Evolutionary conservation across 129 eudicot genomes (phyloP), one percentile per base, ranked within the genome.

Genomic region (Oenanthe sinensis): DNA sequence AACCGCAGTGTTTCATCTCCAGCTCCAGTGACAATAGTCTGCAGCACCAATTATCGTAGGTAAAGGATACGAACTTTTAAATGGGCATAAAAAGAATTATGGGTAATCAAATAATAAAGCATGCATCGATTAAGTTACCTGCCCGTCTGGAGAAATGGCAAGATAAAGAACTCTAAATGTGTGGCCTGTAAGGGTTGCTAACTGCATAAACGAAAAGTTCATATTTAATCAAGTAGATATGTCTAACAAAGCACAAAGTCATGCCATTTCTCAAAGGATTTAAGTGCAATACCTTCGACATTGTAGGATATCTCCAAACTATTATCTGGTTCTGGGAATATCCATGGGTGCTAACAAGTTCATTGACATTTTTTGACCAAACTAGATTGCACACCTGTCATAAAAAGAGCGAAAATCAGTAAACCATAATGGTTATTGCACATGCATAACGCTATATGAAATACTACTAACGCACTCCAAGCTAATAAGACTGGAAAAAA

Each of bases 261-360:
- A 47, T 74, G 55, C 42, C 14, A 7, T 28, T 73, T 43, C 44
- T 75, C 17, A 13, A 17, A 26, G 33, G 20, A 43, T 11, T 33
- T 52, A 22, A 26, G 50, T 74, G 72, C 26, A 28, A 76, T 89
- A 95, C 99, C 99, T 95, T 95, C 10, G 99, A 91, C 99, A 95
- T 95, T 37, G 91, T 82, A 67, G 99, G 99, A 89, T 95, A 95
- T 87, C 82, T 95, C 99, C 99, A 95, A 52, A 95, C 99, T 75
- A 95, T 87, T 47, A 95, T 92, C 83, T 95, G 99, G 84, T 95
- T 95, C 78, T 95, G 99, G 58, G 99, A 95, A 87, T 95, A 95
- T 50, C 99, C 99, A 76, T 95, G 99, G 77, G 99, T 95, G 89
- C 99, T 95, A 81, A 95, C 99, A 47, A 95, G 97, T 84, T 95